Percentiles rank a stretch among this genome's conserved stretches.
phyloP scores from a whole-genome alignment of 1,139 yeast species.

The Candida sp. region DNA sequence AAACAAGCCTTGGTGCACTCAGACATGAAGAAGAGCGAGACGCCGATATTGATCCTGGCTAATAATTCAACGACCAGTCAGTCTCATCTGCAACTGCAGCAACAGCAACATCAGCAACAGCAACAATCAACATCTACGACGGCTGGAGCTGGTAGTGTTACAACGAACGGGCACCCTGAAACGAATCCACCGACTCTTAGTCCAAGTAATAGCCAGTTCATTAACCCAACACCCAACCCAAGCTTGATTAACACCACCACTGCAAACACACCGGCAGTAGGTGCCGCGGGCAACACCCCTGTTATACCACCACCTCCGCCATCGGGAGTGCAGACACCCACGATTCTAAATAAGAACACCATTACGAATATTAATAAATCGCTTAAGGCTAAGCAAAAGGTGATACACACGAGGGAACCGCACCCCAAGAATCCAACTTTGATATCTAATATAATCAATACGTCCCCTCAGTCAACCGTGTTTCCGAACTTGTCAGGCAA shows the following conservation, averaged over 20 bases:
- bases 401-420: constrained; percentile 41
- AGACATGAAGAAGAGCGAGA: not conserved
- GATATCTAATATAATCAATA: constrained; percentile 38
- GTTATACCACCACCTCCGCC: not conserved
- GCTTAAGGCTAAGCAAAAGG: constrained; percentile 44
- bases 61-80: not conserved
- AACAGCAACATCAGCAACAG: not conserved
- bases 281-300: not conserved
- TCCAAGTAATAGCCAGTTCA: not conserved
- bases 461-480: constrained; percentile 34
- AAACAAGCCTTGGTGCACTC: not conserved
- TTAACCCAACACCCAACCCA: not conserved
- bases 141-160: not conserved
- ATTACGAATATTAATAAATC: constrained; percentile 44
- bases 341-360: constrained; percentile 30
- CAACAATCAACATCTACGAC: not conserved
- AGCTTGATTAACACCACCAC: not conserved
- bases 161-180: not conserved
- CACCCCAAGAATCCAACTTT: constrained; percentile 38
- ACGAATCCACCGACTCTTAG: not conserved
- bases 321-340: constrained; percentile 10
- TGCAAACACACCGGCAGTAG: not conserved
- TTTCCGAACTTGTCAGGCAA: constrained; percentile 24
- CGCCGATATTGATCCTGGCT: not conserved
- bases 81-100: not conserved